These are phyloP conservation scores for Poteriospumella lacustris DNA, from an alignment of 108 stramenopile genomes.

Conservation along the genomic window DNA sequence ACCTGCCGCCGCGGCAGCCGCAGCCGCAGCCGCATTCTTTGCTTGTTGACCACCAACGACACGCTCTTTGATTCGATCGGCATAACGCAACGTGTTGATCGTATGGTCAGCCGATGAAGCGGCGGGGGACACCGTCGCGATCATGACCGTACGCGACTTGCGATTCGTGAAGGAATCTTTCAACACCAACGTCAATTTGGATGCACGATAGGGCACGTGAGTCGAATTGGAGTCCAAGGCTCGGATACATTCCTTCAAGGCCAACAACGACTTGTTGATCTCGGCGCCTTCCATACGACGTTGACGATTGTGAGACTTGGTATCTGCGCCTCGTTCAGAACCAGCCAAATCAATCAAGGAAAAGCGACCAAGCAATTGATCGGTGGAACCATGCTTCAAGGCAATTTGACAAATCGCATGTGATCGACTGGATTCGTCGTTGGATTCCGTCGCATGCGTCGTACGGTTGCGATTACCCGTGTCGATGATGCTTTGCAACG, in stretches of 20 bases:
- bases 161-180: slow-evolving; percentile 86
- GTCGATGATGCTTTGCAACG: slow-evolving; percentile 72
- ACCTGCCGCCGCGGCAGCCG: no score
- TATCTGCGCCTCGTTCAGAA: slow-evolving; percentile 88
- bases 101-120: slow-evolving; percentile 90
- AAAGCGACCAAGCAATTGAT: slow-evolving; percentile 72
- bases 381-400: slow-evolving; percentile 59
- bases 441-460: slow-evolving; percentile 81
- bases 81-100: slow-evolving; percentile 92
- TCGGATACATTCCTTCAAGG: slow-evolving; percentile 94
- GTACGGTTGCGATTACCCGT: slow-evolving; percentile 79
- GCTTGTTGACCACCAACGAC: neutral
- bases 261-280: slow-evolving; percentile 90
- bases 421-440: slow-evolving; percentile 76
- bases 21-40: neutral
- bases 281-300: slow-evolving; percentile 87
- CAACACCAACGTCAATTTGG: slow-evolving; percentile 81
- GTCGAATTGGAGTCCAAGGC: slow-evolving; percentile 77
- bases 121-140: slow-evolving; percentile 87
- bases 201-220: slow-evolving; percentile 96
- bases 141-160: slow-evolving; percentile 81
- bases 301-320: slow-evolving; percentile 86
- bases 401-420: slow-evolving; percentile 95
- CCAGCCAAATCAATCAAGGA: slow-evolving; percentile 93
- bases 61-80: slow-evolving; percentile 54